Percentiles rank a stretch among this genome's conserved stretches.
These are phyloP conservation scores for Phialophora tarda DNA, from an alignment of 2,329 filamentous ascomycete species.

Conservation along the genomic window DNA sequence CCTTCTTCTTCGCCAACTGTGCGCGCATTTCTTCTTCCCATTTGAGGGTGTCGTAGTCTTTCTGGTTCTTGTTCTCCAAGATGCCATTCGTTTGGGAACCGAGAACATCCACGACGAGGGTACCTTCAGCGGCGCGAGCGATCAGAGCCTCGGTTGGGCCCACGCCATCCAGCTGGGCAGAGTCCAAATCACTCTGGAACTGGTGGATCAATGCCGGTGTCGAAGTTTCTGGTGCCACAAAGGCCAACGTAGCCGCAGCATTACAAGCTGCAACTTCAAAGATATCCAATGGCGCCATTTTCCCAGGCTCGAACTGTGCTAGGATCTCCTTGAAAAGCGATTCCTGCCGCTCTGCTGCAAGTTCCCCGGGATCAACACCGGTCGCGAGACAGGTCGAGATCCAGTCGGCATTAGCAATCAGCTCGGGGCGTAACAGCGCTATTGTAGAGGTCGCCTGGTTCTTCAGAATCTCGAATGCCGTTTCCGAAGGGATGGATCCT, in stretches of 20 bases:
- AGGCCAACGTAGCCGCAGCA: constrained; percentile 87
- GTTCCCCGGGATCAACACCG: constrained; percentile 78
- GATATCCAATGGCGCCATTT: constrained; percentile 44
- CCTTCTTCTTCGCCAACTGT: constrained; percentile 91
- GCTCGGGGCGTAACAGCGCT: constrained; percentile 75
- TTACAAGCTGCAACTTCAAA: constrained; percentile 76
- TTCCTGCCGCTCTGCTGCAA: constrained; percentile 69
- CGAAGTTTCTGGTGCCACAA: constrained; percentile 85
- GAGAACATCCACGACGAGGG: constrained; percentile 86
- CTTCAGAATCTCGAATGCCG: constrained; percentile 62
- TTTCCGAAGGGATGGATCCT: constrained; percentile 42
- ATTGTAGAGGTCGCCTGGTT: constrained; percentile 76
- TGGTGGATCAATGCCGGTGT: constrained; percentile 76
- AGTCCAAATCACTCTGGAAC: constrained; percentile 74
- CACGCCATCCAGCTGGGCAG: constrained; percentile 70
- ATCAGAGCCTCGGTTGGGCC: constrained; percentile 91
- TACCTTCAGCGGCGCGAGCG: constrained; percentile 86
- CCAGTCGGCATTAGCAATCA: constrained; percentile 82
- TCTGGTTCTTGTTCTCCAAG: constrained; percentile 82
- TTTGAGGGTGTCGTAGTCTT: constrained; percentile 93
- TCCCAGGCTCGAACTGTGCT: constrained; percentile 29
- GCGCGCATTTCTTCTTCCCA: constrained; percentile 93
- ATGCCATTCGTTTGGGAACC: constrained; percentile 75
- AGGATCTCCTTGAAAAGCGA: constrained; percentile 66
- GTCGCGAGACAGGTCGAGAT: constrained; percentile 84